Percentiles rank a stretch among this genome's conserved stretches.
These are phyloP conservation scores for Penicillium aurantiogriseum DNA, from an alignment of 2,329 filamentous ascomycete species.

Conservation along the genomic window DNA sequence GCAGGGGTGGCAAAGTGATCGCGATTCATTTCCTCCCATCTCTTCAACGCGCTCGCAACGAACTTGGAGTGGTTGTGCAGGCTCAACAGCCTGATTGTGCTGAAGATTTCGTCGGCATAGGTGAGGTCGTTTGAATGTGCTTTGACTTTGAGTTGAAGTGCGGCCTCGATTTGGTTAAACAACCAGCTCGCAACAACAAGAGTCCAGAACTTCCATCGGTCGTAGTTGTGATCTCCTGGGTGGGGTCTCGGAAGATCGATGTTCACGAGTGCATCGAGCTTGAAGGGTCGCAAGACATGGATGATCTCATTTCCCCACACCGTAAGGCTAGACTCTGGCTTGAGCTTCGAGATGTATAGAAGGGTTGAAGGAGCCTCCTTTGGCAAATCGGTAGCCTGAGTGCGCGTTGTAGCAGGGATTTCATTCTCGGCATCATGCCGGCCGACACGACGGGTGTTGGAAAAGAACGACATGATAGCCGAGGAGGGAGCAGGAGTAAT, in stretches of 20 bases:
- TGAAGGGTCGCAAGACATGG: not conserved
- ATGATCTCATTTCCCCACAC: not conserved
- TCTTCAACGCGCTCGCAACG: not conserved
- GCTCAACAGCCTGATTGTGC: not conserved
- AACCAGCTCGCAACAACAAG: not conserved
- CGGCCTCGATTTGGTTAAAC: not conserved
- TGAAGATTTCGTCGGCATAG: not conserved
- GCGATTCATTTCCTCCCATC: not conserved
- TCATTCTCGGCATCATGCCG: no score
- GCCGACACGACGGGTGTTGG: not conserved
- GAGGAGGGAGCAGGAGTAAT: no score
- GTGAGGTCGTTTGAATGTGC: not conserved
- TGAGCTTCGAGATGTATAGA: not conserved
- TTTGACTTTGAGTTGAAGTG: not conserved
- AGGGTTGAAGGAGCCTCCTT: not conserved
- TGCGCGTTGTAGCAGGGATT: not conserved
- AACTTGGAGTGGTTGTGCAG: not conserved
- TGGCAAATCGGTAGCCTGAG: not conserved
- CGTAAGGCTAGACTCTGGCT: not conserved
- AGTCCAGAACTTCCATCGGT: constrained; percentile 4
- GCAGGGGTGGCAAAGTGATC: not conserved
- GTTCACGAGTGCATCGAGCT: not conserved
- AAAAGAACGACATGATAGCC: not conserved
- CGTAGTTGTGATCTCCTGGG: not conserved
- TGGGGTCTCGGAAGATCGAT: not conserved